Base-by-base conservation (phyloP, 768 basidiomycete genomes). In the Omphalotus guepiniiformis region DNA sequence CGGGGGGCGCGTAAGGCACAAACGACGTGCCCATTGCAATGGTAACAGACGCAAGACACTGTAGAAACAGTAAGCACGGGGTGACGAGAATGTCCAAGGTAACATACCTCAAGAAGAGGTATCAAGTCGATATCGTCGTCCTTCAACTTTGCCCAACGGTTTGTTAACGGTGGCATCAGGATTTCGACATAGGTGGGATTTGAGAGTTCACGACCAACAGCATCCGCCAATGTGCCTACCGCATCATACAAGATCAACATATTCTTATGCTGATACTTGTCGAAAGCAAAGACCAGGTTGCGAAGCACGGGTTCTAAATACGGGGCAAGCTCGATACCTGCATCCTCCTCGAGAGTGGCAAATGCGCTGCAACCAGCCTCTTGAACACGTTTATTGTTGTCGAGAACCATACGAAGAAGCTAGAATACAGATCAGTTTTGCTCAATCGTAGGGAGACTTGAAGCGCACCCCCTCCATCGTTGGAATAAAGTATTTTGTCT, bases 191-290 rank as follows among this genome's bases (percentile, higher is more conserved):
- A 93, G 7, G 79, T 69, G 6, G 90, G 78, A 61, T 93, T 90
- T 59, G 88, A 83, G 52, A 99, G 69, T 4, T 92, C 88, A 30
- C 83, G 63, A 3, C 94, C 94, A 36, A 99, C 96, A 3, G 94
- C 93, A 60, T 99, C 96, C 6, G 96, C 96, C 29, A 99, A 74
- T 1, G 96, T 99, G 6, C 96, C 96, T 38, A 99, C 88, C n/a
- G 96, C 96, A 58, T 99, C 96, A 61, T 98, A 98, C 26, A 99
- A 71, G 51, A 98, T 99, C 55, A 99, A 79, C 79, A 98, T 85
- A 63, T 99, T 99, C 78, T 98, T 98, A 68, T 96, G 94, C 62
- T 99, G 96, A 66, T 99, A 99, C 69, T 96, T 97, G 48, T 89
- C 82, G 66, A 98, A 99, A 1, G 96, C 96, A 53, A 91, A 83